These are phyloP conservation scores for Aureobasidium uvarum DNA, from an alignment of 2,329 filamentous ascomycete genomes.

Conservation along the genomic window DNA sequence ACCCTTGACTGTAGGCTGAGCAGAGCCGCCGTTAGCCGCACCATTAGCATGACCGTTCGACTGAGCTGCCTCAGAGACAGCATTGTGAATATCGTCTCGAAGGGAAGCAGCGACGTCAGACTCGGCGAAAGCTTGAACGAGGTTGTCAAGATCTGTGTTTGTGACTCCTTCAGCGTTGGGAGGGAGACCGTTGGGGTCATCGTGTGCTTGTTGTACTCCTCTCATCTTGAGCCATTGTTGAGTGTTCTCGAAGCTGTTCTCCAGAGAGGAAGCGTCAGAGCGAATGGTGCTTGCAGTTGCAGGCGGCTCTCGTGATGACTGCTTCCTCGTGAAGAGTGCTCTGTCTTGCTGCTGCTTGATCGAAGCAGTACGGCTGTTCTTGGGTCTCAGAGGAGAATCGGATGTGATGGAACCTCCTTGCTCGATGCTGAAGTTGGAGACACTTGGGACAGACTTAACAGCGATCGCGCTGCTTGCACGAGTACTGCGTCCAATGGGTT, in stretches of 20 bases:
- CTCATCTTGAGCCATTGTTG: constrained; percentile 61
- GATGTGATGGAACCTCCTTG: constrained; percentile 54
- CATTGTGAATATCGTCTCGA: constrained; percentile 72
- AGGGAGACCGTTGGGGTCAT: constrained; percentile 65
- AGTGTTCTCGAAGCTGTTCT: constrained; percentile 51
- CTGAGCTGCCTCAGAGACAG: constrained; percentile 65
- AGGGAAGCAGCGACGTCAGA: constrained; percentile 75
- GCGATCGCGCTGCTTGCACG: constrained; percentile 83
- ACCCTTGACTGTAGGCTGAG: constrained; percentile 63
- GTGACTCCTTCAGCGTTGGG: constrained; percentile 56
- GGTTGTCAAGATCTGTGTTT: constrained; percentile 75
- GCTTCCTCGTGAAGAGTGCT: constrained; percentile 84
- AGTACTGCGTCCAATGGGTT: constrained; percentile 62
- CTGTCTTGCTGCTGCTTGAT: constrained; percentile 83
- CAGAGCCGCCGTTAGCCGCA: constrained; percentile 43
- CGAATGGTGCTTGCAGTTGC: constrained; percentile 49
- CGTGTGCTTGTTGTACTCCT: constrained; percentile 54
- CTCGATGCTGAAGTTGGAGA: constrained; percentile 67
- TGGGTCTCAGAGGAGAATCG: constrained; percentile 64
- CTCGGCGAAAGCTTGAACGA: constrained; percentile 71
- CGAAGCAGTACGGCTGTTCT: constrained; percentile 71
- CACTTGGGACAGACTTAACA: constrained; percentile 85
- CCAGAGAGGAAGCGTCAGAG: constrained; percentile 55
- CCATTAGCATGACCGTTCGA: constrained; percentile 50
- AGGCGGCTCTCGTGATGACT: constrained; percentile 50